These are phyloP conservation scores for Excoecaria agallocha DNA, from an alignment of 345 rosid species.

Conservation along the genomic window DNA sequence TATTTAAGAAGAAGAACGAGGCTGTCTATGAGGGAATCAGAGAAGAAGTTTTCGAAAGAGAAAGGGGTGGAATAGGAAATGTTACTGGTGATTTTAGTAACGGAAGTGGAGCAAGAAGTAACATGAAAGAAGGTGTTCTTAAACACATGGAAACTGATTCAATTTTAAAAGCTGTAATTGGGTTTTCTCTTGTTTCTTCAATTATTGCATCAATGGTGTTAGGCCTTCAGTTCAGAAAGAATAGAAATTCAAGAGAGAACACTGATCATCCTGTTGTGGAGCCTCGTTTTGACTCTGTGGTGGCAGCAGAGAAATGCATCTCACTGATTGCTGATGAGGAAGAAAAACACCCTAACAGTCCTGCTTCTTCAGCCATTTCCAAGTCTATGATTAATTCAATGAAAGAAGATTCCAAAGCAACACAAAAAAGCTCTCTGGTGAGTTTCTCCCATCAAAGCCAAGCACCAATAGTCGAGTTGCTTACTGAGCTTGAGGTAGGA, in stretches of 20 bases:
- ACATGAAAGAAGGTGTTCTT: conserved; percentile 1
- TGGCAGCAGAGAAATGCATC: neutral
- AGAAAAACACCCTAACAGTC: conserved; percentile 4
- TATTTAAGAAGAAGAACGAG: conserved; percentile 10
- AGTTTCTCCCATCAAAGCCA: conserved; percentile 5
- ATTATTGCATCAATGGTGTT: conserved; percentile 21
- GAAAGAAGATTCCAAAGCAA: conserved; percentile 17
- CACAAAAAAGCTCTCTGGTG: neutral
- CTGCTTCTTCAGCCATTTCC: conserved; percentile 6
- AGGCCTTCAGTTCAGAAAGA: conserved; percentile 17
- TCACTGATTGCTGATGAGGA: conserved; percentile 8
- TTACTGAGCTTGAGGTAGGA: conserved; percentile 44
- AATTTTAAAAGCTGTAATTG: conserved; percentile 10
- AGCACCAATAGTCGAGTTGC: conserved; percentile 45
- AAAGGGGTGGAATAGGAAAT: neutral
- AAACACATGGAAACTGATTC: conserved; percentile 16
- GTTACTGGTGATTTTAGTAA: neutral
- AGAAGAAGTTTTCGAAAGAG: conserved; percentile 12
- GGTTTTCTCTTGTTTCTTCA: conserved; percentile 9
- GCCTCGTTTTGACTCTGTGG: conserved; percentile 1
- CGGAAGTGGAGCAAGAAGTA: conserved; percentile 14
- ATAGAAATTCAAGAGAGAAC: conserved; percentile 1
- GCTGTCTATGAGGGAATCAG: conserved; percentile 7
- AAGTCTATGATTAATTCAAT: conserved; percentile 8
- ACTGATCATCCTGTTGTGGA: conserved; percentile 1